phyloP scores from a whole-genome alignment of 2,329 filamentous ascomycete species.

The Tolypocladium pustulatum region DNA sequence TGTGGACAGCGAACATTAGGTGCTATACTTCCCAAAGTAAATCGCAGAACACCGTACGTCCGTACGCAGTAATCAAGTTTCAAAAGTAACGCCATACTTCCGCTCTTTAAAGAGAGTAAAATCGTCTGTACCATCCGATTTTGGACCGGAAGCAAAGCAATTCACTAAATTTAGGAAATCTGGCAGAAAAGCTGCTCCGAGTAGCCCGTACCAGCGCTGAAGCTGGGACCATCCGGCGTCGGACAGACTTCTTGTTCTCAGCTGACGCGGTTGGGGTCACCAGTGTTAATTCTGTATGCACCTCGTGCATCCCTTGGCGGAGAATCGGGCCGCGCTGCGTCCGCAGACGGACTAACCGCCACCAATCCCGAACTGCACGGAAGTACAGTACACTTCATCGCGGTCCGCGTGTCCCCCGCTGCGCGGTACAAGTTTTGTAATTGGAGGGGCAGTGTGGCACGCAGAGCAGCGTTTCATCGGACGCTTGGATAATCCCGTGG shows the following conservation, averaged over 20 bases:
- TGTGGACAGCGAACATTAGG: background rate
- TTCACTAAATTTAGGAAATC: background rate
- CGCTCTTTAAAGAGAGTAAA: background rate
- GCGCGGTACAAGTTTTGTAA: background rate
- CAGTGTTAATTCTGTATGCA: background rate
- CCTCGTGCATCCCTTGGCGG: background rate
- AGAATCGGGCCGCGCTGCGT: background rate
- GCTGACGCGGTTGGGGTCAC: background rate
- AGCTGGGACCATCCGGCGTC: background rate
- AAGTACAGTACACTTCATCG: background rate
- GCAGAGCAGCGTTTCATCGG: background rate
- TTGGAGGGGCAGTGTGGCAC: background rate
- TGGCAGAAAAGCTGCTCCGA: too few species aligned
- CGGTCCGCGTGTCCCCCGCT: background rate
- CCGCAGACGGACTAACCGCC: background rate
- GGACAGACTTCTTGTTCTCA: background rate
- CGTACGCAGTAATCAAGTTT: background rate
- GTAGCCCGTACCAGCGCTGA: background rate
- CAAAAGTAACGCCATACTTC: background rate
- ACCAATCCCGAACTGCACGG: background rate
- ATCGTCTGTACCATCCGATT: too few species aligned
- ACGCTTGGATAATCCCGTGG: background rate
- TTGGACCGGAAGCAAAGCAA: background rate
- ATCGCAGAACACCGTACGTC: too few species aligned
- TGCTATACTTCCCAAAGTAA: background rate